These are phyloP conservation scores for Copromyces sp. DNA, from an alignment of 495 filamentous ascomycete genomes.

Conservation along the genomic window DNA sequence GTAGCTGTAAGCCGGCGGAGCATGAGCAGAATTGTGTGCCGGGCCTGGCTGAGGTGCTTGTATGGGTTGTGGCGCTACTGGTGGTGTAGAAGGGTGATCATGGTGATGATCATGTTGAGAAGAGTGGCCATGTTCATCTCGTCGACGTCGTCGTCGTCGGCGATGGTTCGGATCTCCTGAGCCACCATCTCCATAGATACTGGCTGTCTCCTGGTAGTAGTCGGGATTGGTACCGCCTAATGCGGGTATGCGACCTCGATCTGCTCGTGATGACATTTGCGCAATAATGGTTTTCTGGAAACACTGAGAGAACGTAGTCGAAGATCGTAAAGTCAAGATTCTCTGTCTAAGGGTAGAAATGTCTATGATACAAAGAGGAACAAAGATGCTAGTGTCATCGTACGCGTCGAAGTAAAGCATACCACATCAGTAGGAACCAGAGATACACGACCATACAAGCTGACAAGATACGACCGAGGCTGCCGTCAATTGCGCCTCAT, in stretches of 20 bases:
- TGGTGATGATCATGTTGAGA: neutral
- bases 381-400: neutral
- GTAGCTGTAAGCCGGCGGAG: neutral
- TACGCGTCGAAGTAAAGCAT: neutral
- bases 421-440: neutral
- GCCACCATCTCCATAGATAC: neutral
- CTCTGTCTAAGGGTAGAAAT: neutral
- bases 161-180: neutral
- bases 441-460: neutral
- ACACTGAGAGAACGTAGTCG: neutral
- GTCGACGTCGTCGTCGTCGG: neutral
- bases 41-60: neutral
- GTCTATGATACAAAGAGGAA: neutral
- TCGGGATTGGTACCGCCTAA: slow-evolving; percentile 8
- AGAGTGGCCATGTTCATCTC: neutral
- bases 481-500: neutral
- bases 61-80: neutral
- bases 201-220: slow-evolving; percentile 13
- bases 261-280: neutral
- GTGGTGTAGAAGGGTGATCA: neutral
- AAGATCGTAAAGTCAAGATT: neutral
- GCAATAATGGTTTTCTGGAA: neutral
- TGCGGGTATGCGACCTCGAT: slow-evolving; percentile 1
- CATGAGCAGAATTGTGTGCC: neutral
- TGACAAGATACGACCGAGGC: neutral